Base-by-base conservation (phyloP, 306 rosid species). In the Trifolium pratense region DNA sequence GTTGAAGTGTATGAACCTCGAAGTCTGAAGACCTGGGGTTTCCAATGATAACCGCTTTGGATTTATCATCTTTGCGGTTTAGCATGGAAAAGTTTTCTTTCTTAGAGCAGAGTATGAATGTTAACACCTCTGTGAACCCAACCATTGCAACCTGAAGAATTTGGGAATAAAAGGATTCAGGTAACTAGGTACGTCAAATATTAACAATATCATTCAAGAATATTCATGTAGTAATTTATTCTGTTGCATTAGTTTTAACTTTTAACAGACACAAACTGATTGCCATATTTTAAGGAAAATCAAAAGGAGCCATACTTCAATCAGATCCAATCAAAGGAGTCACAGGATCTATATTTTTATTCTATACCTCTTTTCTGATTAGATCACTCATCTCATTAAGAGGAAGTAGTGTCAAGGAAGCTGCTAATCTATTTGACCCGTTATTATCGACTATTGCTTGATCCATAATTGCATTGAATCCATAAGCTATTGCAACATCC, bases 401-500 rank as follows among this genome's bases (percentile, higher is more conserved):
- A 63, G 84, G 78, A 77, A 89, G 84, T n/a, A 91, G 88, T 70
- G 81, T 80, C 89, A 91, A 80, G 72, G 96, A 89, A 79, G 82
- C 86, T 63, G 92, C 89, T 80, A 78, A 75, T 61, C 92, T 84
- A 83, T 80, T 84, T 15, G 97, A 84, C 71, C 91, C 89, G 66
- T 83, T 89, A 83, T 93, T 91, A 66, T 96, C 97, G 60, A 80
- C 86, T 71, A 89, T 68, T 18, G 96, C 96, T 77, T 87, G 89
- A 83, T 91, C 97, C 87, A 91, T 81, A 57, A 94, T 31, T 53
- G 86, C 88, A 83, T 91, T 87, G 78, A 81, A 91, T 43, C 98
- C 97, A 80, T 88, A 94, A 45, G 95, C 98, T 78, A 94, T 87
- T 52, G 98, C 97, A 59, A 94, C 97, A 80, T 94, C 98, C 98